Percentiles rank a stretch among this genome's conserved stretches.
Conservation (phyloP, 257 asterid species). For the Linderniella brevidens region DNA sequence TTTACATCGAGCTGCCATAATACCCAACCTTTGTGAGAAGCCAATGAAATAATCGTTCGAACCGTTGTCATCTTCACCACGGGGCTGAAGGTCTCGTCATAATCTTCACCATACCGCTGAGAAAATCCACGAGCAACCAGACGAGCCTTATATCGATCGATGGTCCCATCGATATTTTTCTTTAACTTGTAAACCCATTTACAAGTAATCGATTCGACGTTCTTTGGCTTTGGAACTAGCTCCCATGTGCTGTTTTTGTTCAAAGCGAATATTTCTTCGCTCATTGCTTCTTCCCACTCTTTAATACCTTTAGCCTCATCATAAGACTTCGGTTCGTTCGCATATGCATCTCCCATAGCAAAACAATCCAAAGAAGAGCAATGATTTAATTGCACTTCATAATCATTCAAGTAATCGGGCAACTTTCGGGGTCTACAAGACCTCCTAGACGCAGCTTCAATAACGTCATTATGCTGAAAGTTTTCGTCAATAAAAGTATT, state of each 20-base stretch:
- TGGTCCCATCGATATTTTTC: conserved; percentile 9
- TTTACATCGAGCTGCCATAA: neutral
- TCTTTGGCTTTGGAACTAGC: neutral
- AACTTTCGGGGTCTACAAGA: conserved; percentile 10
- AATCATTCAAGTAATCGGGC: conserved; percentile 7
- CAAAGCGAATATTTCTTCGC: too few relatives aligned
- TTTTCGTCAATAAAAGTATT: too few relatives aligned
- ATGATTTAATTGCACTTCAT: conserved; percentile 11
- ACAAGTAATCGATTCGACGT: conserved; percentile 10
- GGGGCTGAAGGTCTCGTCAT: too few relatives aligned
- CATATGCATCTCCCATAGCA: too few relatives aligned
- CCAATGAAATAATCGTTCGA: too few relatives aligned
- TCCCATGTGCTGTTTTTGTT: too few relatives aligned
- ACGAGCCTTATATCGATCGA: conserved; percentile 6
- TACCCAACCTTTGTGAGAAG: conserved; percentile 3
- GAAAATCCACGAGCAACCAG: conserved; percentile 3
- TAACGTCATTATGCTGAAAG: too few relatives aligned
- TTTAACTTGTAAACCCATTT: conserved; percentile 16
- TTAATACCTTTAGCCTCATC: too few relatives aligned
- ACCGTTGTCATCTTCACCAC: too few relatives aligned
- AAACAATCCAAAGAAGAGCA: neutral
- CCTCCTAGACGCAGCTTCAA: neutral
- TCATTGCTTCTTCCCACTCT: too few relatives aligned
- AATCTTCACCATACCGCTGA: too few relatives aligned
- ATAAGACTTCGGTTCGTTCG: too few relatives aligned